A percentile compares a stretch with the other conserved stretches of the same genome.
Evolutionary conservation across 495 filamentous ascomycete genomes (phyloP).

Genomic region (Hypoxylon perforatum): DNA sequence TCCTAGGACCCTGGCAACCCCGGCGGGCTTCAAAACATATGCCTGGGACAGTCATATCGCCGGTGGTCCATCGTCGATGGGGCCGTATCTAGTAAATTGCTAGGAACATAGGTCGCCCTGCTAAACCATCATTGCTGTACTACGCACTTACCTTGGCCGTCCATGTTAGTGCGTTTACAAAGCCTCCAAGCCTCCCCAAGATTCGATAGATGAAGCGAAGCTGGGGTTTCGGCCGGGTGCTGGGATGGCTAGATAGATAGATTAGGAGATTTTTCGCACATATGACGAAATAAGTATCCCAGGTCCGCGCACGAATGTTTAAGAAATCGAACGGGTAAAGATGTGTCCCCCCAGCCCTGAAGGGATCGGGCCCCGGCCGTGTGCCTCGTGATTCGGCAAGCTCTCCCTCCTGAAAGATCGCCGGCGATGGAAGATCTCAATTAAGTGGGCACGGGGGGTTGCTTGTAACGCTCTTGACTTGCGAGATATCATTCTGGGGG

Average conservation of each 20-base stretch:
- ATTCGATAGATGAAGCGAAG: constrained; percentile 17
- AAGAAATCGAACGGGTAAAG: background rate
- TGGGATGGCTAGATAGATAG: constrained; percentile 2
- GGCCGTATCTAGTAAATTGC: background rate
- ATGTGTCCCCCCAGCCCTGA: constrained; percentile 23
- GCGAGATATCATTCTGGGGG: constrained; percentile 1
- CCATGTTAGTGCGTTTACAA: background rate
- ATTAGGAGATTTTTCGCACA: constrained; percentile 24
- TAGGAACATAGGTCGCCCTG: background rate
- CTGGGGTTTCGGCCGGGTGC: constrained; percentile 23
- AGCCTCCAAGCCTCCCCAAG: constrained; percentile 6
- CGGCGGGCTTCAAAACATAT: constrained; percentile 34
- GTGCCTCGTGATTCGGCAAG: constrained; percentile 37
- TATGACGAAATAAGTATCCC: constrained; percentile 36
- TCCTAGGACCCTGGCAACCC: constrained; percentile 22
- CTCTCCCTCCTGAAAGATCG: constrained; percentile 36
- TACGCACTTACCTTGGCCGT: background rate
- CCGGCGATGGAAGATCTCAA: constrained; percentile 42
- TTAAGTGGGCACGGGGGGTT: constrained; percentile 37
- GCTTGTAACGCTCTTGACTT: constrained; percentile 9
- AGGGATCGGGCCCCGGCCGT: constrained; percentile 19
- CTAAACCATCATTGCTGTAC: background rate
- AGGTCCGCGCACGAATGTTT: constrained; percentile 17
- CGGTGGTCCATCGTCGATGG: constrained; percentile 10
- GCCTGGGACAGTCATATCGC: constrained; percentile 27